These are phyloP conservation scores for Yamadazyma akitaensis DNA, from an alignment of 805 yeast genomes.

Conservation along the genomic window DNA sequence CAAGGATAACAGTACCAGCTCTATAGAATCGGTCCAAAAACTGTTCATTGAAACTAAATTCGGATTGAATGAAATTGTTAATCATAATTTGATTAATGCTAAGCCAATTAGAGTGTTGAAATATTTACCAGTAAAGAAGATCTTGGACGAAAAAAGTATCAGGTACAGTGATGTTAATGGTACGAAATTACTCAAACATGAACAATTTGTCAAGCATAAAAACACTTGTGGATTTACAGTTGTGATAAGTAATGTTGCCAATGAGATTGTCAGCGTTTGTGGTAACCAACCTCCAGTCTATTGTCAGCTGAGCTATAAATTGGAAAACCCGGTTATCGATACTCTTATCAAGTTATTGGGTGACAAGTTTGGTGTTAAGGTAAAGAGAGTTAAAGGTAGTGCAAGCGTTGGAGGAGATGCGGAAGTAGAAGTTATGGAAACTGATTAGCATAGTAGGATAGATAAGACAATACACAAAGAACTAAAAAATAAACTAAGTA, in stretches of 20 bases:
- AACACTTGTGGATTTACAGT: constrained; percentile 83
- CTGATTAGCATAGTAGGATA: constrained; percentile 1
- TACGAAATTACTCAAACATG: constrained; percentile 50
- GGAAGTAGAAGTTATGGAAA: constrained; percentile 13
- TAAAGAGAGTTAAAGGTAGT: constrained; percentile 51
- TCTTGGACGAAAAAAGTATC: constrained; percentile 48
- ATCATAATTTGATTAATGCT: constrained; percentile 73
- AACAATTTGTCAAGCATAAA: constrained; percentile 51
- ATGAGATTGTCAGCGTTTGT: constrained; percentile 70
- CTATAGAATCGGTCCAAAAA: constrained; percentile 43
- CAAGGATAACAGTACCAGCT: constrained; percentile 35
- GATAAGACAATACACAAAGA: not conserved
- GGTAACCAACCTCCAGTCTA: constrained; percentile 68
- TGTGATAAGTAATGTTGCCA: constrained; percentile 34
- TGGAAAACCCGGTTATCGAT: constrained; percentile 33
- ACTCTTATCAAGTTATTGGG: constrained; percentile 53
- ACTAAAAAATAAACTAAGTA: not conserved
- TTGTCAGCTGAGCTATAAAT: constrained; percentile 76
- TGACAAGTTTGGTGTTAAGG: constrained; percentile 68
- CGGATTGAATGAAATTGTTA: constrained; percentile 76
- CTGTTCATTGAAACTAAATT: constrained; percentile 64
- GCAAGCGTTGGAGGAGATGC: constrained; percentile 24
- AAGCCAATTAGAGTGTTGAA: constrained; percentile 71
- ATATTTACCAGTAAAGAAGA: constrained; percentile 66
- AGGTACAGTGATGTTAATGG: constrained; percentile 51